These are phyloP conservation scores for Coelastrella sp. DNA, from an alignment of 139 green algal species.

Conservation along the genomic window DNA sequence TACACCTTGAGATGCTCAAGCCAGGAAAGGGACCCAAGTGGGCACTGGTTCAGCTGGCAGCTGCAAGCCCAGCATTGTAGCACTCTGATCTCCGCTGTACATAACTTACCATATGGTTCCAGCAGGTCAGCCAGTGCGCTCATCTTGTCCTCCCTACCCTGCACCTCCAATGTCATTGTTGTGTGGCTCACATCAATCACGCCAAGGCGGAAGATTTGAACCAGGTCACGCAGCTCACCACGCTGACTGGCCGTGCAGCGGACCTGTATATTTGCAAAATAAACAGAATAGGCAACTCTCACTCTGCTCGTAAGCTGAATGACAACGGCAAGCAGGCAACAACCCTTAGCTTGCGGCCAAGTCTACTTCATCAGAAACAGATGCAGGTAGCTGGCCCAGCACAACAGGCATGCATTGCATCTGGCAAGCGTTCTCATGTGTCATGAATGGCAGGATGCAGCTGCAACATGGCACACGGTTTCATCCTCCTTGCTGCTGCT, in stretches of 20 bases:
- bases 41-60: too few species aligned
- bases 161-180: slow-evolving; percentile 92
- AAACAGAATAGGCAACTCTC: neutral
- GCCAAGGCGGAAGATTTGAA: slow-evolving; percentile 89
- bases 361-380: neutral
- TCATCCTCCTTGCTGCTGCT: too few species aligned
- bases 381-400: neutral
- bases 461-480: neutral
- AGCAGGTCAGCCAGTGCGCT: slow-evolving; percentile 44
- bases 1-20: too few species aligned
- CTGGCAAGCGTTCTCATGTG: too few species aligned
- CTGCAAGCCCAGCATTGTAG: too few species aligned
- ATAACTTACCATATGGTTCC: slow-evolving; percentile 51
- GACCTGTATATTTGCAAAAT: slow-evolving; percentile 54
- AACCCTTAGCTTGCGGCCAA: too few species aligned
- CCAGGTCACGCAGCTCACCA: slow-evolving; percentile 88
- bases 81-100: neutral
- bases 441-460: neutral
- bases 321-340: too few species aligned
- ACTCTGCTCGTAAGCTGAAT: too few species aligned
- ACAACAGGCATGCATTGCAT: too few species aligned
- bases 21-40: neutral
- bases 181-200: slow-evolving; percentile 85
- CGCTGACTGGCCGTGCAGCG: slow-evolving; percentile 74
- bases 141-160: slow-evolving; percentile 90